Evolutionary conservation across 176 grass and related monocot genomes (phyloP).

Genomic region (Miscanthus lutarioriparius): DNA sequence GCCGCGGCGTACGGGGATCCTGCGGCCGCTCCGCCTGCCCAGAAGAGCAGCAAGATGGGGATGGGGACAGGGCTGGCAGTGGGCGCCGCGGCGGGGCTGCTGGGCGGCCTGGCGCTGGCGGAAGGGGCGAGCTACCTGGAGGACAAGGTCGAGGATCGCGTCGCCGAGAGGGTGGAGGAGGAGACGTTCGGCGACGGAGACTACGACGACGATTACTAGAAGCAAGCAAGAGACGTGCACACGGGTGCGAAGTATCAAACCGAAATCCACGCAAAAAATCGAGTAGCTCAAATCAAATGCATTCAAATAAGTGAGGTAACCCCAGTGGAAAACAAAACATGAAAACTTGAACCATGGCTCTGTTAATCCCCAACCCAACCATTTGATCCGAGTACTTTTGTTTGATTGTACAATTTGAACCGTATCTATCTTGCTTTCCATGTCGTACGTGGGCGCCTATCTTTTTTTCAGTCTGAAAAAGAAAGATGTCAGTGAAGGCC

Average conservation of each 20-base stretch:
- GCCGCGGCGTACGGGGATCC: neutral
- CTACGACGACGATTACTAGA: neutral
- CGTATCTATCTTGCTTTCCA: neutral
- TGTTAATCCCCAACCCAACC: neutral
- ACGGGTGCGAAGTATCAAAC: neutral
- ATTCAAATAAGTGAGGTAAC: neutral
- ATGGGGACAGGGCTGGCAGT: conserved; percentile 67
- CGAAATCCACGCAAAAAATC: neutral
- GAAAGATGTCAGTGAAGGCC: too few species aligned
- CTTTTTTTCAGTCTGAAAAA: neutral
- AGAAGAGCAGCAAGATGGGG: conserved; percentile 57
- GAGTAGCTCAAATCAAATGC: neutral
- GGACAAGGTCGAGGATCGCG: conserved; percentile 68
- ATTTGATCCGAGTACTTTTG: neutral
- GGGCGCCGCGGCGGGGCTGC: conserved; percentile 61
- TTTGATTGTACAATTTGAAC: neutral
- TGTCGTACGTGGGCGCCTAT: too few species aligned
- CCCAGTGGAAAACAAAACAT: neutral
- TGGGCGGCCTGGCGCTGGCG: conserved; percentile 64
- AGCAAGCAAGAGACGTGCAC: neutral
- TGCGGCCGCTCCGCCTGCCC: neutral
- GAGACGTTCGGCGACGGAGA: neutral
- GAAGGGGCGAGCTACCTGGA: conserved; percentile 70
- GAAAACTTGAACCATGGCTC: neutral
- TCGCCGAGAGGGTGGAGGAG: conserved; percentile 65